Base-by-base conservation (phyloP, 2,329 filamentous ascomycete genomes). In the Harringtonia lauricola region DNA sequence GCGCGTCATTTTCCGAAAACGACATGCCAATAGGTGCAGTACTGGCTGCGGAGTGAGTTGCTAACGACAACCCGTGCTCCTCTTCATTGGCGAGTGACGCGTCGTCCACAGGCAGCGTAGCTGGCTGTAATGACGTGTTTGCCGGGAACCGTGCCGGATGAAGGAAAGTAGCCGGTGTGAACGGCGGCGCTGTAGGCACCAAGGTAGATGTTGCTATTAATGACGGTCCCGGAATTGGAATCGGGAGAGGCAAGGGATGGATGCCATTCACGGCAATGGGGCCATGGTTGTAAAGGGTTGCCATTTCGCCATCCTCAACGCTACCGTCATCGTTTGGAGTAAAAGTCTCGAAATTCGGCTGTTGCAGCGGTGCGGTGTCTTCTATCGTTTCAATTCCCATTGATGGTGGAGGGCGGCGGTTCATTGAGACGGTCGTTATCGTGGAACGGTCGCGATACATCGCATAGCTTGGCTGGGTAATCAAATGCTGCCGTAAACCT, bases 401-500 rank as follows among this genome's bases (percentile, higher is more conserved):
- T 47, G 34, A 43, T 51, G 41, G 43, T 48, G 43, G 49, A 45
- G 42, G 42, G 34, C 45, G 36, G 43, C 47, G 46, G 34, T 36
- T 39, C 22, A 36, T 45, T 18, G 43, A 39, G 14, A 47, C 35
- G 14, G 47, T n/a, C 18, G 42, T 24, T 31, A 41, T n/a, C 22
- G 44, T 22, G 19, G 52, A 38, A 13, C 44, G 57, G 8, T 67
- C 62, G 26, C 66, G 64, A 8, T 67, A 53, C 4, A 65, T 62
- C 34, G 68, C 64, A 43, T 74, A 77, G 29, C 65, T 61, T 1
- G 63, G 59, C 12, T 67, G 64, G 0, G 60, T 66, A 51, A 88
- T 94, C 33, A 98, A 71, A 57, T 88, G 85, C 24, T 81, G 74
- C 35, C 90, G 82, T 22, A 98, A 76, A 34, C 77, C 76, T 35